phyloP scores from a whole-genome alignment of 1,139 yeast species.

The Nakaseomyces sp. region DNA sequence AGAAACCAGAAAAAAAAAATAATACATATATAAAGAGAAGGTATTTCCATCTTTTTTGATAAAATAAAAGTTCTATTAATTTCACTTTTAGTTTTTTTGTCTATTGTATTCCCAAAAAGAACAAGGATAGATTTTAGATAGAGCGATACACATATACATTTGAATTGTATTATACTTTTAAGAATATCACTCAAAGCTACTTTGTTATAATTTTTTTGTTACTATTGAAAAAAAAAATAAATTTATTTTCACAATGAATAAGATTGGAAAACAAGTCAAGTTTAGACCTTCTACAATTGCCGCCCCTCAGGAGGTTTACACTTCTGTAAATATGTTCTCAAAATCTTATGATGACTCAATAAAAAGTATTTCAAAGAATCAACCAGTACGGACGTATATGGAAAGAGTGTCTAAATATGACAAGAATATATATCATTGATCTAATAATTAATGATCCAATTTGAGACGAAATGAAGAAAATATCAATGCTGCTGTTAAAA shows the following conservation, averaged over 20 bases:
- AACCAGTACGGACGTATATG: background rate
- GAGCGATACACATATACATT: background rate
- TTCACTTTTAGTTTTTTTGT: background rate
- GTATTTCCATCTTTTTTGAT: too few relatives aligned
- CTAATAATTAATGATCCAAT: too few relatives aligned
- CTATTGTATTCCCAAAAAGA: background rate
- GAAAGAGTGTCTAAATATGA: slow-evolving; percentile 1
- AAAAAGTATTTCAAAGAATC: background rate
- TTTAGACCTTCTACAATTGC: slow-evolving; percentile 3
- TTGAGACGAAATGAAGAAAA: too few relatives aligned
- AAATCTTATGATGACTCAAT: background rate
- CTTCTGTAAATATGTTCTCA: background rate
- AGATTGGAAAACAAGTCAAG: background rate
- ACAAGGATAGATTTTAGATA: background rate
- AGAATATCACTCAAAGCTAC: background rate
- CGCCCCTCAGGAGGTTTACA: slow-evolving; percentile 1
- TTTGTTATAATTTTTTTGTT: background rate
- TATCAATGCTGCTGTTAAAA: too few relatives aligned
- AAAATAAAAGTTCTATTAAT: background rate
- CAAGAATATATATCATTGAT: slow-evolving; percentile 1
- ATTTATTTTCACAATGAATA: background rate
- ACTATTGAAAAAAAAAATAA: background rate
- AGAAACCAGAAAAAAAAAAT: too few relatives aligned
- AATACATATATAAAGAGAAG: too few relatives aligned
- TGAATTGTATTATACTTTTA: background rate